Evolutionary conservation across 2,329 filamentous ascomycete genomes (phyloP).

Genomic region (Metarhizium album): DNA sequence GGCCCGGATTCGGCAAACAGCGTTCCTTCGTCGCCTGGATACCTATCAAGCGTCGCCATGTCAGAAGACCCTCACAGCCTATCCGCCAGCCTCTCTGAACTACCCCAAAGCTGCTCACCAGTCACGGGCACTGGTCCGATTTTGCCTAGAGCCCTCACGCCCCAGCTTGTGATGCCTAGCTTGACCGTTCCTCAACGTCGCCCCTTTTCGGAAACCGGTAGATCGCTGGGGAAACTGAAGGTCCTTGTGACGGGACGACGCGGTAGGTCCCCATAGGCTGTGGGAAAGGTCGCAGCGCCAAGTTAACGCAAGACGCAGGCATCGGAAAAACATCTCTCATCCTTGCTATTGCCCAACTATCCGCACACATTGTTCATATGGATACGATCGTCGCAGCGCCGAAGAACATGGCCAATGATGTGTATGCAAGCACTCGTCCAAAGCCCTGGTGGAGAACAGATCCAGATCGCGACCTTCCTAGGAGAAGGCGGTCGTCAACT

Average conservation of each 20-base stretch:
- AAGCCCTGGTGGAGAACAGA: constrained; percentile 88
- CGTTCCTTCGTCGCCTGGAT: constrained; percentile 39
- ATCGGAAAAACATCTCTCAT: constrained; percentile 85
- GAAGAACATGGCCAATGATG: constrained; percentile 42
- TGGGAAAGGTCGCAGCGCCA: not conserved
- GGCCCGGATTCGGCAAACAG: constrained; percentile 28
- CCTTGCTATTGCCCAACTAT: constrained; percentile 74
- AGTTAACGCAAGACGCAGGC: constrained; percentile 34
- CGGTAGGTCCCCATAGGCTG: constrained; percentile 32
- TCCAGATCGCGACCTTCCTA: constrained; percentile 47
- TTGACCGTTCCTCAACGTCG: constrained; percentile 80
- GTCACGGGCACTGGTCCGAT: constrained; percentile 10
- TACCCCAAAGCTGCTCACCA: constrained; percentile 11
- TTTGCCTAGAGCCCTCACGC: constrained; percentile 24
- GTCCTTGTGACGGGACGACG: constrained; percentile 73
- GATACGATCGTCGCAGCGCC: constrained; percentile 46
- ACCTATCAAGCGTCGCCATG: constrained; percentile 36
- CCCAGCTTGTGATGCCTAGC: constrained; percentile 96
- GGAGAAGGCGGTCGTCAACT: constrained; percentile 51
- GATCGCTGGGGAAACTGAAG: constrained; percentile 75
- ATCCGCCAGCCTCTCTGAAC: constrained; percentile 11
- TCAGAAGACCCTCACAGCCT: constrained; percentile 20
- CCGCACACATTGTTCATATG: constrained; percentile 88
- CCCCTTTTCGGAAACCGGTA: constrained; percentile 82
- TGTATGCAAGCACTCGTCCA: constrained; percentile 70